Evolutionary conservation across 176 grass and related monocot species (phyloP).

Genomic region (Aegilops longissima): DNA sequence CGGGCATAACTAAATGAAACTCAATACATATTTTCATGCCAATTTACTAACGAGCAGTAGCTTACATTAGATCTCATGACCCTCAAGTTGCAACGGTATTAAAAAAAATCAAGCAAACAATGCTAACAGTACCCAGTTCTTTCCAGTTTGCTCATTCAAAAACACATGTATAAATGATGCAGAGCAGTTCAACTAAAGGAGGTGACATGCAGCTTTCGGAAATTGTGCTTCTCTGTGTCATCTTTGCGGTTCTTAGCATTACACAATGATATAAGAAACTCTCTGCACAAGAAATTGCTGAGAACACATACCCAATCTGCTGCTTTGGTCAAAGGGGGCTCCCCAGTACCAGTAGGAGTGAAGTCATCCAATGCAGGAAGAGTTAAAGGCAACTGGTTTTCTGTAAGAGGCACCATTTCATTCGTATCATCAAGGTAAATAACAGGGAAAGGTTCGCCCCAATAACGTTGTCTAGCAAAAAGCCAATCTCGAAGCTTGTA

Average conservation of each 20-base stretch:
- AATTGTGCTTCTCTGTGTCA: background rate
- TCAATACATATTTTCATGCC: background rate
- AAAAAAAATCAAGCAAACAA: background rate
- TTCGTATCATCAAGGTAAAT: conserved; percentile 73
- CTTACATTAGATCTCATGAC: conserved; percentile 28
- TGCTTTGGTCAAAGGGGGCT: conserved; percentile 93
- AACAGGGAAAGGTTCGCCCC: conserved; percentile 97
- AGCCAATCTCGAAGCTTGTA: conserved; percentile 99
- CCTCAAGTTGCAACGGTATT: background rate
- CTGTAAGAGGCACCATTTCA: conserved; percentile 73
- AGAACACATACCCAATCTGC: conserved; percentile 73
- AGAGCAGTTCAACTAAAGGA: background rate
- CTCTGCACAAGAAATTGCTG: background rate
- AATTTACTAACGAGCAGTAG: background rate
- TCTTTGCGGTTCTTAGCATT: background rate
- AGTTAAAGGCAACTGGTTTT: conserved; percentile 76
- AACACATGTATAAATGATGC: background rate
- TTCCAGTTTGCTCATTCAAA: conserved; percentile 17
- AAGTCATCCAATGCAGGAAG: conserved; percentile 98
- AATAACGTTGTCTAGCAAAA: conserved; percentile 93
- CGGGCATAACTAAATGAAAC: background rate
- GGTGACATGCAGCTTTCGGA: background rate
- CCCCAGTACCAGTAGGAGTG: conserved; percentile 90
- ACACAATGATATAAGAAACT: background rate
- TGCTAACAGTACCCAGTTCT: background rate